Percentiles rank a stretch among this genome's conserved stretches.
Conservation (phyloP, 371 early-diverging fungal genomes). For the Dichotomocladium elegans region DNA sequence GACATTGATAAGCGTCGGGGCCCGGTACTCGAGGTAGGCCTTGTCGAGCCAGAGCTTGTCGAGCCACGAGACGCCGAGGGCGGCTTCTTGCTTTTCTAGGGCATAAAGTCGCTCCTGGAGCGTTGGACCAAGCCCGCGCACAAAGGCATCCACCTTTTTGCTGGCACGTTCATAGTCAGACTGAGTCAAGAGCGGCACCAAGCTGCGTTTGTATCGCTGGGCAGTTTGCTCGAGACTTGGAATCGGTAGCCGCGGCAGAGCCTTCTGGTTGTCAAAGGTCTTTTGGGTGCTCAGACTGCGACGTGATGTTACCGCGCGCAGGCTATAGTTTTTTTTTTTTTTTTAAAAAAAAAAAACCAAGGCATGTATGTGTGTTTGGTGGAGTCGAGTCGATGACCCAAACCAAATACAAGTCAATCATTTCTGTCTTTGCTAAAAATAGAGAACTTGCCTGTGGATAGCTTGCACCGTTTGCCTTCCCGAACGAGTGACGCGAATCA, state of each 20-base stretch:
- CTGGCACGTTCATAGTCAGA: slow-evolving; percentile 50
- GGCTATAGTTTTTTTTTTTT: too few species aligned
- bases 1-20: slow-evolving; percentile 77
- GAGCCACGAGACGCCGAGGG: slow-evolving; percentile 68
- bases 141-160: slow-evolving; percentile 61
- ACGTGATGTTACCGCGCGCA: too few species aligned
- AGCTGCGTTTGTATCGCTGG: slow-evolving; percentile 64
- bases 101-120: slow-evolving; percentile 76
- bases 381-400: too few species aligned
- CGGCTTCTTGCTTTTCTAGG: slow-evolving; percentile 48
- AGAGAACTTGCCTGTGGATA: too few species aligned
- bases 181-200: slow-evolving; percentile 58
- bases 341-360: too few species aligned
- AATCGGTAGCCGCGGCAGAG: slow-evolving; percentile 79
- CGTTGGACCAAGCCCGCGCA: slow-evolving; percentile 57
- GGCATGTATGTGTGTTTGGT: too few species aligned
- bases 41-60: slow-evolving; percentile 84
- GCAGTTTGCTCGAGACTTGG: slow-evolving; percentile 73
- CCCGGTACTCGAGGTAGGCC: slow-evolving; percentile 89
- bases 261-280: slow-evolving; percentile 74
- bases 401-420: too few species aligned
- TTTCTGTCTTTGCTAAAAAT: too few species aligned
- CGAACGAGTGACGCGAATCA: too few species aligned
- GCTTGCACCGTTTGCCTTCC: too few species aligned
- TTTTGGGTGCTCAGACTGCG: slow-evolving; percentile 2